phyloP scores from a whole-genome alignment of 805 yeast species.

The Metschnikowia gelsemii region DNA sequence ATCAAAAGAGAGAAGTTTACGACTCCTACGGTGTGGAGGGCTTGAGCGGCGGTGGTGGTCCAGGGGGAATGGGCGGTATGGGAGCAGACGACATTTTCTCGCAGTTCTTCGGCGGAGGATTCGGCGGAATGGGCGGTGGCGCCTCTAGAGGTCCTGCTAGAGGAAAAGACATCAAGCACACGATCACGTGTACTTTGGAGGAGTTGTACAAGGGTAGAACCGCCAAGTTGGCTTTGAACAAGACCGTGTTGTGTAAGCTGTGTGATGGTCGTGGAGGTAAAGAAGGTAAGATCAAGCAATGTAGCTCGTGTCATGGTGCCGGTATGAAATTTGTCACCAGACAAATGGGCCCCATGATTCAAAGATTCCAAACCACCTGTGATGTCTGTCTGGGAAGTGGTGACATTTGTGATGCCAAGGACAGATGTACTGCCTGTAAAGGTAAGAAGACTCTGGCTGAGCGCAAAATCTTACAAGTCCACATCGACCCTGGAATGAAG shows the following conservation, averaged over 20 bases:
- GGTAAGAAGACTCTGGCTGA: slow-evolving; percentile 88
- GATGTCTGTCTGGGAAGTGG: slow-evolving; percentile 91
- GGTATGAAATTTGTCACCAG: slow-evolving; percentile 91
- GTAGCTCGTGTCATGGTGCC: slow-evolving; percentile 84
- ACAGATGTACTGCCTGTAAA: slow-evolving; percentile 80
- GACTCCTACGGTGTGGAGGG: slow-evolving; percentile 95
- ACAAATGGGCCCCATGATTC: slow-evolving; percentile 99
- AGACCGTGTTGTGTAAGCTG: slow-evolving; percentile 80
- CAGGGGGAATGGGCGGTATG: slow-evolving; percentile 53
- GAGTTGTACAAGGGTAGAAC: slow-evolving; percentile 93
- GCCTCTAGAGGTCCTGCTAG: slow-evolving; percentile 81
- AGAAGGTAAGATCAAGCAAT: slow-evolving; percentile 81
- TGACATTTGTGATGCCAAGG: slow-evolving; percentile 80
- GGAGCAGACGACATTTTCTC: slow-evolving; percentile 74
- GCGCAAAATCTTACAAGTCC: slow-evolving; percentile 91
- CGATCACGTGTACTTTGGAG: slow-evolving; percentile 81
- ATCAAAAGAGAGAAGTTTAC: slow-evolving; percentile 83
- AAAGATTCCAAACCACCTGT: slow-evolving; percentile 95
- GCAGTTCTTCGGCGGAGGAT: slow-evolving; percentile 76
- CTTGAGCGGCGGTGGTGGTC: slow-evolving; percentile 45
- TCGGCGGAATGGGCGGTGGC: slow-evolving; percentile 56
- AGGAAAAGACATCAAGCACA: slow-evolving; percentile 90
- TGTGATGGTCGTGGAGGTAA: slow-evolving; percentile 98
- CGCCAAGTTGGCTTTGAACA: slow-evolving; percentile 89
- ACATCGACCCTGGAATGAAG: slow-evolving; percentile 95